phyloP scores from a whole-genome alignment of 371 early-diverging fungal species.

The Mortierella sp. region DNA sequence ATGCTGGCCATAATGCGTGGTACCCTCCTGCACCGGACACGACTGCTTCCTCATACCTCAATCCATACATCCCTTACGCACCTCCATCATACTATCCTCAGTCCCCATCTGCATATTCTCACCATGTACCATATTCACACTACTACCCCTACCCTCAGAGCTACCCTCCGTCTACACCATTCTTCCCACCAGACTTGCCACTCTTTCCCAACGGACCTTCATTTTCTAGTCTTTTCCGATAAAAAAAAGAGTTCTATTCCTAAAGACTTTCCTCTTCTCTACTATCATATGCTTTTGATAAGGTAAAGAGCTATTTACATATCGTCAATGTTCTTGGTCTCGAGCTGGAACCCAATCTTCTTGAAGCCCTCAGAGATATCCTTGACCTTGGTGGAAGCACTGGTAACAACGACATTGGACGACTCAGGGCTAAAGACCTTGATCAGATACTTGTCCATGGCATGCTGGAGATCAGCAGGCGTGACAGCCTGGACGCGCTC shows the following conservation, averaged over 20 bases:
- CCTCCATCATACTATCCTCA: not conserved
- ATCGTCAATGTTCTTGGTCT: slow-evolving; percentile 57
- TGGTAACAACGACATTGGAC: slow-evolving; percentile 69
- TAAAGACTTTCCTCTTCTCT: not conserved
- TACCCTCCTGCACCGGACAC: not conserved
- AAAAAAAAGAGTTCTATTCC: not conserved
- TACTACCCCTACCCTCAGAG: not conserved
- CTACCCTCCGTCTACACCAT: not conserved
- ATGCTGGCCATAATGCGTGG: not conserved
- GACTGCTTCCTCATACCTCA: not conserved
- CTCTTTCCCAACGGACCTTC: slow-evolving; percentile 18
- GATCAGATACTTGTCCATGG: slow-evolving; percentile 73
- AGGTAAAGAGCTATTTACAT: slow-evolving; percentile 17
- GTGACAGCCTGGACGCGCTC: slow-evolving; percentile 63
- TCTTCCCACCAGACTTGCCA: slow-evolving; percentile 49
- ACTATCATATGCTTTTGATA: not conserved
- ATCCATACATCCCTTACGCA: not conserved
- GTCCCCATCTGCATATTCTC: not conserved
- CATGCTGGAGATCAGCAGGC: slow-evolving; percentile 40
- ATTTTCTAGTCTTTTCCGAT: slow-evolving; percentile 7
- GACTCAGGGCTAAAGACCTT: slow-evolving; percentile 67
- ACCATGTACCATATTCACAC: slow-evolving; percentile 9
- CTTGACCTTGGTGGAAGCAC: slow-evolving; percentile 66
- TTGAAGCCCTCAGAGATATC: slow-evolving; percentile 60
- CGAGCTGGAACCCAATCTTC: slow-evolving; percentile 52